Conservation (phyloP, 371 early-diverging fungal genomes). For the Lichtheimia ornata region DNA sequence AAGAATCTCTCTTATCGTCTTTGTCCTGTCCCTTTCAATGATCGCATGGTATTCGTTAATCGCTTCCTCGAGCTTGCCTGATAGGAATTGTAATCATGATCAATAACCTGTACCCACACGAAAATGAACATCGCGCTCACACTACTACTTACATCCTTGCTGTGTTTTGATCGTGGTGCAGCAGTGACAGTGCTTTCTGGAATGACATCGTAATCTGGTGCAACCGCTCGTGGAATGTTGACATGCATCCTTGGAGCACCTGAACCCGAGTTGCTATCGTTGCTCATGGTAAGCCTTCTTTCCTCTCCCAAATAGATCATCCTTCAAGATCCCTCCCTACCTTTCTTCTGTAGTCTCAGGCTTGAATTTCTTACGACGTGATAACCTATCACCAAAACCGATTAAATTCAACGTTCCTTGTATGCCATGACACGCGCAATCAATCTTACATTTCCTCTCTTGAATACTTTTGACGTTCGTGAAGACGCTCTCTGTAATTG, state of each 20-base stretch:
- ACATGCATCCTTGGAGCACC: slow-evolving; percentile 31
- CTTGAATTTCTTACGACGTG: slow-evolving; percentile 33
- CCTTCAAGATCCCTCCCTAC: not conserved
- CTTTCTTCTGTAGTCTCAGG: slow-evolving; percentile 18
- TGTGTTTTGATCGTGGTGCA: slow-evolving; percentile 25
- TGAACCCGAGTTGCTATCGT: too few species aligned
- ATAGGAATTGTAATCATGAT: not conserved
- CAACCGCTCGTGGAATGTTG: slow-evolving; percentile 47
- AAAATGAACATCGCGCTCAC: too few species aligned
- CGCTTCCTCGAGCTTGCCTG: slow-evolving; percentile 11
- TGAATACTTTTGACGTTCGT: slow-evolving; percentile 33
- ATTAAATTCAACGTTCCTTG: not conserved
- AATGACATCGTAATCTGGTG: slow-evolving; percentile 53
- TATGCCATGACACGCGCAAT: not conserved
- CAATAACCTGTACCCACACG: not conserved
- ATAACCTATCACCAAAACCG: slow-evolving; percentile 12
- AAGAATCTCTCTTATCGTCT: too few species aligned
- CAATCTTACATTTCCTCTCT: slow-evolving; percentile 42
- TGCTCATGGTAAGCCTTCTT: too few species aligned
- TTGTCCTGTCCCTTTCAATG: slow-evolving; percentile 6
- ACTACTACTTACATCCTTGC: slow-evolving; percentile 15
- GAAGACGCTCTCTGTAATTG: slow-evolving; percentile 73
- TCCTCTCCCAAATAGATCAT: too few species aligned
- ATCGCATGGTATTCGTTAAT: slow-evolving; percentile 15
- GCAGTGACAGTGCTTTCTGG: slow-evolving; percentile 45